A percentile compares a stretch with the other conserved stretches of the same genome.
Evolutionary conservation across 257 asterid genomes (phyloP).

Genomic region (Orobanche coerulescens): DNA sequence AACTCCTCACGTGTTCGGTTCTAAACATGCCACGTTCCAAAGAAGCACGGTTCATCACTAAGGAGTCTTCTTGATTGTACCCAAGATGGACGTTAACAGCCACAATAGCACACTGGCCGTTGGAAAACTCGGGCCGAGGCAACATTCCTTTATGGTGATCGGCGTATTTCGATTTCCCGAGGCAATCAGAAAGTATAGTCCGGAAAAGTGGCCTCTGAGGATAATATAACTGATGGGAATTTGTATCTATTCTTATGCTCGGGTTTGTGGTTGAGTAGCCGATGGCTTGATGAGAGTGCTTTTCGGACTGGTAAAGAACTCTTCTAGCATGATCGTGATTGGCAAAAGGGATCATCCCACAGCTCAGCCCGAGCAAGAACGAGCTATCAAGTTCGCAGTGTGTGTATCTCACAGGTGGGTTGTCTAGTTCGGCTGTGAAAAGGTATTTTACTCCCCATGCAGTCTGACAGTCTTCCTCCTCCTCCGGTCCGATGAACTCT

Average conservation of each 20-base stretch:
- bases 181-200: constrained; percentile 72
- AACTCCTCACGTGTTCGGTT: constrained; percentile 76
- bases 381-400: constrained; percentile 88
- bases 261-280: constrained; percentile 78
- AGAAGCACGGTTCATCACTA: constrained; percentile 91
- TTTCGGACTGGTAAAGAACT: constrained; percentile 86
- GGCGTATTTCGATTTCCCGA: constrained; percentile 51
- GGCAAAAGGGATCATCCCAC: constrained; percentile 84
- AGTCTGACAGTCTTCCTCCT: constrained; percentile 80
- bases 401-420: constrained; percentile 58
- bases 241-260: constrained; percentile 61
- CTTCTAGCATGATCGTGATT: constrained; percentile 90
- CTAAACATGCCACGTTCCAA: constrained; percentile 96
- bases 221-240: constrained; percentile 68
- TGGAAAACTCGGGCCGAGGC: constrained; percentile 77
- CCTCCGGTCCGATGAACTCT: constrained; percentile 88
- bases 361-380: constrained; percentile 71
- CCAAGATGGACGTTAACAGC: constrained; percentile 94
- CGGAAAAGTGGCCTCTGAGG: constrained; percentile 84
- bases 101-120: constrained; percentile 90
- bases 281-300: constrained; percentile 96
- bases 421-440: constrained; percentile 41
- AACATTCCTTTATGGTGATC: constrained; percentile 50
- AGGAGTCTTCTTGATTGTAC: constrained; percentile 90
- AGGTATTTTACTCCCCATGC: constrained; percentile 81